Conservation (phyloP, 768 basidiomycete genomes). For the Hypholoma fasciculare region DNA sequence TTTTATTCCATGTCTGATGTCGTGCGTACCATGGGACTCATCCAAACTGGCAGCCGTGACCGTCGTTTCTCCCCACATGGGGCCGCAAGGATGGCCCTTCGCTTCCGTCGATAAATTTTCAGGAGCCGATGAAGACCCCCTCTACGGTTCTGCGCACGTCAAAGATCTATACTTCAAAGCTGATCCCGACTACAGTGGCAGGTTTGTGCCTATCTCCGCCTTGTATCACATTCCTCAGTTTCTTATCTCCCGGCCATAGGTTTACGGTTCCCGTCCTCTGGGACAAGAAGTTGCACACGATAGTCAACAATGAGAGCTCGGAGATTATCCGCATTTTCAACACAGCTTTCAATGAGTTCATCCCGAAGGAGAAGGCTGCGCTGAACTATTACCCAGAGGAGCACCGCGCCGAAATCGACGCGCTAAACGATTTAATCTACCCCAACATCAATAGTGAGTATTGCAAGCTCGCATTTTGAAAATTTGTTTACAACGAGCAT, state of each 20-base stretch:
- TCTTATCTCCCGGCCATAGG: slow-evolving; percentile 28
- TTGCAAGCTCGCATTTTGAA: neutral
- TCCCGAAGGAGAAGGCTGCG: slow-evolving; percentile 64
- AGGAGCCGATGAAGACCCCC: slow-evolving; percentile 72
- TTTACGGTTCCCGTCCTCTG: slow-evolving; percentile 92
- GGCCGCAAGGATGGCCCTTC: slow-evolving; percentile 85
- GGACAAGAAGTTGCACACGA: slow-evolving; percentile 85
- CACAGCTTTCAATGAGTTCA: slow-evolving; percentile 71
- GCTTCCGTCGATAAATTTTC: slow-evolving; percentile 67
- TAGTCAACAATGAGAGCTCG: slow-evolving; percentile 95
- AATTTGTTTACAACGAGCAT: neutral
- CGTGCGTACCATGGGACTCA: neutral
- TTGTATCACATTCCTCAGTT: neutral
- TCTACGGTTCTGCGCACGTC: slow-evolving; percentile 69
- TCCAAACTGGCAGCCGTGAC: slow-evolving; percentile 57
- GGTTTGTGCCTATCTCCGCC: slow-evolving; percentile 33
- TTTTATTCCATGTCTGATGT: slow-evolving; percentile 5
- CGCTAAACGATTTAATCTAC: slow-evolving; percentile 85
- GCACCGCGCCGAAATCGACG: slow-evolving; percentile 76
- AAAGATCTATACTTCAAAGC: slow-evolving; percentile 85
- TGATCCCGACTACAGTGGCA: slow-evolving; percentile 68
- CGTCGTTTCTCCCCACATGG: slow-evolving; percentile 86
- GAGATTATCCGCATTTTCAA: slow-evolving; percentile 97
- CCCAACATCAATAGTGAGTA: slow-evolving; percentile 77
- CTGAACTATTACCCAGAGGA: slow-evolving; percentile 80